These are phyloP conservation scores for Aspergillus sclerotioniger DNA, from an alignment of 495 filamentous ascomycete genomes.

Conservation along the genomic window DNA sequence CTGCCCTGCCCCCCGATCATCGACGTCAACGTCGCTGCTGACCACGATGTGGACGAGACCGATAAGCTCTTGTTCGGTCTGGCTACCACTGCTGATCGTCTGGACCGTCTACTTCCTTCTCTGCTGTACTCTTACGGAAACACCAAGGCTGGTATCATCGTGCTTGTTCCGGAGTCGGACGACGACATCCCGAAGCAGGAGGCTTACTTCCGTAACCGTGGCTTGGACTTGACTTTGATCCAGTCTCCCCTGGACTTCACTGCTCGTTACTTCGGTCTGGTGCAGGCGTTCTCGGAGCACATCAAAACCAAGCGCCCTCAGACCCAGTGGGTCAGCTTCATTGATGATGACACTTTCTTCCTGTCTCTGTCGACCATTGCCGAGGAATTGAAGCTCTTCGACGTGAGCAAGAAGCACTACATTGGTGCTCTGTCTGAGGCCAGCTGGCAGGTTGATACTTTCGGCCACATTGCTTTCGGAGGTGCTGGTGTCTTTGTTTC, in stretches of 20 bases:
- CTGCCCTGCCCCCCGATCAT: conserved; percentile 48
- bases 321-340: conserved; percentile 63
- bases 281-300: conserved; percentile 53
- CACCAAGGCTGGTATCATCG: conserved; percentile 49
- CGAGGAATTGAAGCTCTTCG: conserved; percentile 52
- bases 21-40: conserved; percentile 43
- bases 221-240: conserved; percentile 55
- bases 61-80: conserved; percentile 52
- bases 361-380: conserved; percentile 55
- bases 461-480: conserved; percentile 66
- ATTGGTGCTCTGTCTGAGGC: conserved; percentile 66
- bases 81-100: conserved; percentile 49
- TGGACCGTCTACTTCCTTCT: conserved; percentile 47
- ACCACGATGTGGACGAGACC: conserved; percentile 47
- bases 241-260: conserved; percentile 54
- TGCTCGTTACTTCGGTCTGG: conserved; percentile 62
- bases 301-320: conserved; percentile 47
- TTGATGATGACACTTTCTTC: conserved; percentile 77
- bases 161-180: conserved; percentile 48
- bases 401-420: conserved; percentile 53
- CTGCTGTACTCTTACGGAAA: conserved; percentile 50
- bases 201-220: conserved; percentile 47
- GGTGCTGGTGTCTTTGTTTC: conserved; percentile 69
- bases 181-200: conserved; percentile 45
- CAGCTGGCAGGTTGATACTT: conserved; percentile 54